Conservation (phyloP, 805 yeast genomes). For the Blastobotrys chiropterorum region DNA sequence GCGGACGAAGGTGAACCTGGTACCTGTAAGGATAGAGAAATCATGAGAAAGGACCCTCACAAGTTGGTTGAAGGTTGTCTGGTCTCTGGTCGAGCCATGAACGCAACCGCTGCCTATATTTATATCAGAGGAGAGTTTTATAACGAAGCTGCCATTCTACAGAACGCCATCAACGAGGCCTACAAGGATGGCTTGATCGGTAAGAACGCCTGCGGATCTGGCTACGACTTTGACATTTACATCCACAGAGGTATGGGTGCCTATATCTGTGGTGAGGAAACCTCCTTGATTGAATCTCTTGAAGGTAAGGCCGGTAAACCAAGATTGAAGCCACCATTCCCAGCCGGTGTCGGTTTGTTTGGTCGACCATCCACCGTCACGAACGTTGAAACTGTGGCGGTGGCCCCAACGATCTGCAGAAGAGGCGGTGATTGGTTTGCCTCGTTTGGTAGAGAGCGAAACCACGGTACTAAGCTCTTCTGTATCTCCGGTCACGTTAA, state of each 20-base stretch:
- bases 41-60: slow-evolving; percentile 86
- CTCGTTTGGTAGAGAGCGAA: slow-evolving; percentile 77
- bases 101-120: slow-evolving; percentile 87
- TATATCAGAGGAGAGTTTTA: slow-evolving; percentile 89
- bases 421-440: slow-evolving; percentile 88
- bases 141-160: slow-evolving; percentile 69
- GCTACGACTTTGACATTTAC: slow-evolving; percentile 75
- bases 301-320: slow-evolving; percentile 95
- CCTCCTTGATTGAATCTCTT: slow-evolving; percentile 79
- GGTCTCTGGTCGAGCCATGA: slow-evolving; percentile 86
- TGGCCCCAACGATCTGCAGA: slow-evolving; percentile 82
- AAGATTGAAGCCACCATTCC: slow-evolving; percentile 90
- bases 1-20: slow-evolving; percentile 97
- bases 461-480: slow-evolving; percentile 74
- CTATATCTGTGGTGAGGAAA: slow-evolving; percentile 88
- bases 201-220: slow-evolving; percentile 81
- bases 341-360: slow-evolving; percentile 87
- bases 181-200: slow-evolving; percentile 76
- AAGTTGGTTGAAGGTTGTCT: slow-evolving; percentile 89
- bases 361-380: slow-evolving; percentile 91
- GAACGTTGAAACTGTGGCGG: slow-evolving; percentile 86
- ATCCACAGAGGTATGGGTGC: slow-evolving; percentile 94
- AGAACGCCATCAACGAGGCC: slow-evolving; percentile 81
- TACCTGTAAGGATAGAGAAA: slow-evolving; percentile 88
- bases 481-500: slow-evolving; percentile 89